Evolutionary conservation across 331 rosid species (phyloP).

Genomic region (Malus hybrid): DNA sequence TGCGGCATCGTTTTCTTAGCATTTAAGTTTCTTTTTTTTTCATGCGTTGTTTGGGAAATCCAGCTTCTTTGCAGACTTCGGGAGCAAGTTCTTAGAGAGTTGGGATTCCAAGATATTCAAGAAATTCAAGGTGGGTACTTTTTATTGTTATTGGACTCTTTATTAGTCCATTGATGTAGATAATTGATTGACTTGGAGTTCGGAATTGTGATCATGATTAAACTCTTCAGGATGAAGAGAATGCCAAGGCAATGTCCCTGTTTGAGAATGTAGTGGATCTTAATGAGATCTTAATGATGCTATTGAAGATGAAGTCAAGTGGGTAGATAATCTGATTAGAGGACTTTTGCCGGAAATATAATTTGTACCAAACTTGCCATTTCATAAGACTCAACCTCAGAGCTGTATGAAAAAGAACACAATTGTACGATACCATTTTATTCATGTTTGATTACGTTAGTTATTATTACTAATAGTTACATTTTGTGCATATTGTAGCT

Average conservation of each 20-base stretch:
- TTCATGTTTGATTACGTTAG: too few relatives aligned
- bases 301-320: conserved; percentile 77
- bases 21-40: not conserved
- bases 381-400: too few relatives aligned
- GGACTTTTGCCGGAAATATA: conserved; percentile 93
- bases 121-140: conserved; percentile 62
- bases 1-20: not conserved
- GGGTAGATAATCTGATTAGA: conserved; percentile 68
- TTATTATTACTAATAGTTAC: too few relatives aligned
- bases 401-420: too few relatives aligned
- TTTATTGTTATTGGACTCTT: not conserved
- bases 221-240: conserved; percentile 79
- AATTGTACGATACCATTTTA: too few relatives aligned
- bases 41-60: not conserved
- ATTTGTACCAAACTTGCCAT: too few relatives aligned
- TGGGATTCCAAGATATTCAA: conserved; percentile 91
- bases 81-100: conserved; percentile 72
- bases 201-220: not conserved
- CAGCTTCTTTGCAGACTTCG: conserved; percentile 92
- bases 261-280: conserved; percentile 54
- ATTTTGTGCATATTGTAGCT: too few relatives aligned
- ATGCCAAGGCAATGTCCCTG: conserved; percentile 72
- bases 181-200: not conserved
- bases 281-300: conserved; percentile 43
- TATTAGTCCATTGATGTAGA: not conserved